These are phyloP conservation scores for Eucalyptus erythrocorys DNA, from an alignment of 345 rosid genomes.

Conservation along the genomic window DNA sequence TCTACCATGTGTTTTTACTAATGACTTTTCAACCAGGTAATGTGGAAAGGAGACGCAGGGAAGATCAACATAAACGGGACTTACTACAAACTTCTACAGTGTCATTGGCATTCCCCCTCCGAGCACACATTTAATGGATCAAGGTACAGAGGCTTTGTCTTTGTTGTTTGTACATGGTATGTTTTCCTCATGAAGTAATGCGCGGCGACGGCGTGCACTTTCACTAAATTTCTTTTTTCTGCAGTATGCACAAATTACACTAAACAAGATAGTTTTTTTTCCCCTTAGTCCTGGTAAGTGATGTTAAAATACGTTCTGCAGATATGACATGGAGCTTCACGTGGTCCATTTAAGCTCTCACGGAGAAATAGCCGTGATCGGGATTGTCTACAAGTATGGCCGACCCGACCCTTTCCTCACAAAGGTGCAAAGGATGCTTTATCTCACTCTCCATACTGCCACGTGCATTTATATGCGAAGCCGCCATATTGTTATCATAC, in stretches of 20 bases:
- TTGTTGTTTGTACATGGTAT: background rate
- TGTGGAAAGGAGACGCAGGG: slow-evolving; percentile 69
- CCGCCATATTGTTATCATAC: background rate
- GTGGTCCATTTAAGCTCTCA: slow-evolving; percentile 30
- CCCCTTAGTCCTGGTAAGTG: background rate
- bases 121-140: slow-evolving; percentile 52
- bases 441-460: background rate
- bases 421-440: slow-evolving; percentile 13
- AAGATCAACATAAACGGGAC: slow-evolving; percentile 34
- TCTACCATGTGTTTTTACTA: background rate
- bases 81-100: slow-evolving; percentile 27
- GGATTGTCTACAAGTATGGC: slow-evolving; percentile 45
- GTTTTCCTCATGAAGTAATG: background rate
- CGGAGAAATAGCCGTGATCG: slow-evolving; percentile 29
- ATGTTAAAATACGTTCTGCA: background rate
- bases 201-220: background rate
- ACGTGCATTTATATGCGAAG: background rate
- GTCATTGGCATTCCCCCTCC: slow-evolving; percentile 77
- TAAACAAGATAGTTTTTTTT: background rate
- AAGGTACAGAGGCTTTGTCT: slow-evolving; percentile 12
- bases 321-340: slow-evolving; percentile 53
- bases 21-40: slow-evolving; percentile 17
- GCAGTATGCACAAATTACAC: background rate
- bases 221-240: background rate
- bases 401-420: slow-evolving; percentile 43